These are phyloP conservation scores for Coemansia sp. DNA, from an alignment of 192 early-diverging fungal species.

Conservation along the genomic window DNA sequence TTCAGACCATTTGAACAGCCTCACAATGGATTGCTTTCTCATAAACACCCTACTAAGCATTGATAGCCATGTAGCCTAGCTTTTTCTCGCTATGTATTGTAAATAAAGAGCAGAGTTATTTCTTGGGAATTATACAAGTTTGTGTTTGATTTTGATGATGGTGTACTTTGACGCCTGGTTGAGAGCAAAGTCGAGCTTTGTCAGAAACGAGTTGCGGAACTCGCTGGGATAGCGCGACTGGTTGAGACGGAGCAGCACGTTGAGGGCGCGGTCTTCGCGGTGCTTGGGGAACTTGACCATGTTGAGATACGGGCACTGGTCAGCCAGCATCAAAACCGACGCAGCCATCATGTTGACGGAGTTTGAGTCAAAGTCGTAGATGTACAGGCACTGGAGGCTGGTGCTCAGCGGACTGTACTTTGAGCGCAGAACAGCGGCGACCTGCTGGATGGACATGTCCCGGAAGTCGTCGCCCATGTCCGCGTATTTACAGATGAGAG, in stretches of 20 bases:
- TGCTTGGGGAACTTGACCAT: conserved; percentile 2
- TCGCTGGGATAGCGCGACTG: conserved; percentile 6
- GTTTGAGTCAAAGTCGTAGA: neutral
- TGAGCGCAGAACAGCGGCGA: neutral
- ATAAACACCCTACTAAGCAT: neutral
- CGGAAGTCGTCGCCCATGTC: conserved; percentile 11
- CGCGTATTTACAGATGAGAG: neutral
- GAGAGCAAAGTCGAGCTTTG: neutral
- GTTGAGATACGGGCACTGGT: conserved; percentile 3
- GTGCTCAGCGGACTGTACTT: neutral
- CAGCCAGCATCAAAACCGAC: conserved; percentile 4
- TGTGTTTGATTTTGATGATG: conserved; percentile 5
- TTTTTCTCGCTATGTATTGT: neutral
- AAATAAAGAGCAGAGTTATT: neutral
- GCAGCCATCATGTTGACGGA: neutral
- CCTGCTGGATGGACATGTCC: conserved; percentile 2
- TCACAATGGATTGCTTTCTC: neutral
- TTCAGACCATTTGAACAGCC: no score
- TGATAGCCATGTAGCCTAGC: neutral
- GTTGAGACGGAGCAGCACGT: conserved; percentile 2
- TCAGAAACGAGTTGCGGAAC: conserved; percentile 3
- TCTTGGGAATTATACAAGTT: neutral
- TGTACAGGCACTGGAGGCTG: neutral
- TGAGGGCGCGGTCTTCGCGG: neutral
- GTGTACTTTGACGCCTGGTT: neutral